Conservation (phyloP, 192 early-diverging fungal species). For the Linnemannia zychae region DNA sequence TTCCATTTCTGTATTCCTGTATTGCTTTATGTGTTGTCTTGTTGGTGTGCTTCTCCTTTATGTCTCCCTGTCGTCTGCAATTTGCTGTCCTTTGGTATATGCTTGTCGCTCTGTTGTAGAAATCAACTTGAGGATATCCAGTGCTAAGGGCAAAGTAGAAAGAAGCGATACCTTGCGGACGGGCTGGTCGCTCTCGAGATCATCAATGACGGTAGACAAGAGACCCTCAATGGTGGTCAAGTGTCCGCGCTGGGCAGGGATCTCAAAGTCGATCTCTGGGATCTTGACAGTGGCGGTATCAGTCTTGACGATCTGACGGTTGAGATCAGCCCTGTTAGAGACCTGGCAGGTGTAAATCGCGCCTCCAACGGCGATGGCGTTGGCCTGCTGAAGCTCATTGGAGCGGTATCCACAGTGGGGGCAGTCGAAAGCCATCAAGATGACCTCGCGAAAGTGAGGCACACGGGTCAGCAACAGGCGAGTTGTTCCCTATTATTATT, state of each 20-base stretch:
- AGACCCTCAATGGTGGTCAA: slow-evolving; percentile 96
- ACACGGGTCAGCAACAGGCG: slow-evolving; percentile 90
- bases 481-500: slow-evolving; percentile 75
- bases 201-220: slow-evolving; percentile 82
- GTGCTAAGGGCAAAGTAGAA: background rate
- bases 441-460: slow-evolving; percentile 91
- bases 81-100: background rate
- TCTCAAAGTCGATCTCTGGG: slow-evolving; percentile 90
- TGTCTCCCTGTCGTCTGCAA: background rate
- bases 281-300: slow-evolving; percentile 83
- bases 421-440: slow-evolving; percentile 55
- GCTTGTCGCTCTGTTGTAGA: background rate
- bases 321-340: slow-evolving; percentile 80
- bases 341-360: slow-evolving; percentile 73
- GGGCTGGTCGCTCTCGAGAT: slow-evolving; percentile 82
- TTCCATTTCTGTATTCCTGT: background rate
- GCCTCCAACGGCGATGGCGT: slow-evolving; percentile 88
- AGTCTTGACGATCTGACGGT: slow-evolving; percentile 93
- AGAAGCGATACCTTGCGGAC: slow-evolving; percentile 70
- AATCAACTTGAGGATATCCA: background rate
- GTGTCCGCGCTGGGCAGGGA: slow-evolving; percentile 85
- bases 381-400: slow-evolving; percentile 92
- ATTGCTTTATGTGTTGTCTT: background rate
- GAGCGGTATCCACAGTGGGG: slow-evolving; percentile 91
- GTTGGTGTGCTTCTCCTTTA: background rate